Base-by-base conservation (phyloP, 2,329 filamentous ascomycete species). In the Pseudogymnoascus pannorum region DNA sequence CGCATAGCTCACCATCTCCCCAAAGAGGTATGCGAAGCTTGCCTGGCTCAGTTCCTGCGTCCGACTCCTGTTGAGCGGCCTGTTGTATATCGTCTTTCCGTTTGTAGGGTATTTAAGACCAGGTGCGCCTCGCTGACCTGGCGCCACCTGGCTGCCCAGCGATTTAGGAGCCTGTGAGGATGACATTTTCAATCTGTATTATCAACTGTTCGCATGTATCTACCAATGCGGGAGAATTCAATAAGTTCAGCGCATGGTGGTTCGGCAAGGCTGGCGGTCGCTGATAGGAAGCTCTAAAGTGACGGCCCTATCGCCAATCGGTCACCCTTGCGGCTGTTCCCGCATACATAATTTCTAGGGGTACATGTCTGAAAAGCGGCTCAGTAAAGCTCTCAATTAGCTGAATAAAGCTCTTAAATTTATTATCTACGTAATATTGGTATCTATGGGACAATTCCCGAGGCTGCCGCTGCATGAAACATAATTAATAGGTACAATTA, bases 41-140 rank as follows among this genome's bases (percentile, higher is more conserved):
- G 94, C 86, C 72, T 95, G 89, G 74, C 92, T 96, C 67, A 95
- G 85, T 79, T 97, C 93, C 62, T 89, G 84, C 69, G 89, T 91
- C 74, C 91, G 90, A 69, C 87, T 88, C 66, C 94, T 89, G 76
- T 97, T 97, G 64, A 97, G 81, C 64, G 96, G 92, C 61, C 94
- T 85, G 79, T 97, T 92, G 79, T 97, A 99, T 78, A 99, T 97
- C 66, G 92, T 96, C 79, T 97, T 97, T 78, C 92, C 91, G 75
- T 87, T 96, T 61, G 90, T 90, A 57, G 94, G 93, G 71, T 95
- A 91, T 68, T 92, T 89, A 64, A 99, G 86, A 24, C 89, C 87
- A 33, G 81, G 73, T 51, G 63, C 62, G 26, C 40, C 26, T 61
- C 68, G 68, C 58, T 67, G 67, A 42, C 62, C 48, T 63, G 68